Base-by-base conservation (phyloP, 495 filamentous ascomycete genomes). In the Penicillium angulare region DNA sequence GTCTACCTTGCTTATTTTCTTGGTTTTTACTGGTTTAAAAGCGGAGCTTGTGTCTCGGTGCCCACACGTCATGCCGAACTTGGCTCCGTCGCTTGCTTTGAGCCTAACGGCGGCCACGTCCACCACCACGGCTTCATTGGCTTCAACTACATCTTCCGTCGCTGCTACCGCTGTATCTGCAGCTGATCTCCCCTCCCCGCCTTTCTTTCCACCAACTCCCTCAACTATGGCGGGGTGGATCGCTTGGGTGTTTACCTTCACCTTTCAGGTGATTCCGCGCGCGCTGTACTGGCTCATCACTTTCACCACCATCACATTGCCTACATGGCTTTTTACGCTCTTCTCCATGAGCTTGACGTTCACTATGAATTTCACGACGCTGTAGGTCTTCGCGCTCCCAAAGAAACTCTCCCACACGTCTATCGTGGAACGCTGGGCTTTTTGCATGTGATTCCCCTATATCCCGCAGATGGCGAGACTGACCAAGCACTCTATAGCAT, bases 341-440 rank as follows among this genome's bases (percentile, higher is more conserved):
- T 91, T 97, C 64, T 97, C 92, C n/a, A 96, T 88, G 55, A 93
- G 87, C 69, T 66, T 93, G 69, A 98, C 93, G 0, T 87, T 98
- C 63, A 98, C 93, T 8, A 95, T 98, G 91, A 97, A 96, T 64
- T 90, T 91, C 55, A 98, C 93, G 7, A 97, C 93, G 22, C 66
- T 97, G 87, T 93, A 82, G 63, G 82, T 61, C 21, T 36, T 17
- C 29, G 15, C 29, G n/a, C n/a, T n/a, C n/a, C n/a, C n/a, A n/a
- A n/a, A n/a, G n/a, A n/a, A n/a, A n/a, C n/a, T n/a, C n/a, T n/a
- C n/a, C n/a, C n/a, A n/a, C n/a, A n/a, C n/a, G n/a, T n/a, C n/a
- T n/a, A n/a, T n/a, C n/a, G n/a, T n/a, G n/a, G n/a, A n/a, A n/a
- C n/a, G n/a, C n/a, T n/a, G n/a, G n/a, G n/a, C n/a, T n/a, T n/a